Evolutionary conservation across 352 stramenopile genomes (phyloP), one percentile per base, ranked within the genome.

Genomic region (Globisporangium cylindrosporum): DNA sequence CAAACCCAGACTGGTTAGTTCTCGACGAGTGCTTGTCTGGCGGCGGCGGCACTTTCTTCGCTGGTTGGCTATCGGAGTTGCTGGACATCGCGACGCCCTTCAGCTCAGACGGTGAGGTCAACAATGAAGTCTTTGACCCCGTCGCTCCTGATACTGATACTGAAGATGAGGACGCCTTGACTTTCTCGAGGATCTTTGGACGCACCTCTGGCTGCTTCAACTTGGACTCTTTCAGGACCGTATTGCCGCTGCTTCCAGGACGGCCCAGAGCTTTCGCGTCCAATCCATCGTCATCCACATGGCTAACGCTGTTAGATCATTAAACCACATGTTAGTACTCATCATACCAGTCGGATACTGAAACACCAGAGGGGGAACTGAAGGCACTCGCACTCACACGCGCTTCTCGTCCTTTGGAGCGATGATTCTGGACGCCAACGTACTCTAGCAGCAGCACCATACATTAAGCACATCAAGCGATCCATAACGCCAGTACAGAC

Each of bases 171-270:
- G 70, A 69, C 5, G 67, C 25, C 1, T 78, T 74, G n/a, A 79
- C 65, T 8, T 76, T 76, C 59, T 88, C 78, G 18, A 80, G 68
- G 54, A 88, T 84, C 57, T 78, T 86, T 14, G 81, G 71, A 2
- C 63, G 56, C 12, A 59, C 58, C 69, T 90, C 84, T 8, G 84
- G 81, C 36, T 86, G 84, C 71, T 88, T 91, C 7, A 91, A 73
- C 64, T 91, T 92, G n/a, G 84, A 91, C 64, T 89, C 82, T 65
- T 88, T 89, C 49, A 82, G 32, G 3, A 62, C 60, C 5, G 56
- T 32, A 18, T 51, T 59, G 4, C 46, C 36, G 29, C 62, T 77
- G 8, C 38, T 46, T 20, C 64, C 61, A 3, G 60, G 69, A 10
- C 73, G 66, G 2, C 60, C 38, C 1, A 59, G 68, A 0, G 73